Evolutionary conservation across 2,329 filamentous ascomycete genomes (phyloP), one percentile per base, ranked within the genome.

Genomic region (Aspergillus amoenus): DNA sequence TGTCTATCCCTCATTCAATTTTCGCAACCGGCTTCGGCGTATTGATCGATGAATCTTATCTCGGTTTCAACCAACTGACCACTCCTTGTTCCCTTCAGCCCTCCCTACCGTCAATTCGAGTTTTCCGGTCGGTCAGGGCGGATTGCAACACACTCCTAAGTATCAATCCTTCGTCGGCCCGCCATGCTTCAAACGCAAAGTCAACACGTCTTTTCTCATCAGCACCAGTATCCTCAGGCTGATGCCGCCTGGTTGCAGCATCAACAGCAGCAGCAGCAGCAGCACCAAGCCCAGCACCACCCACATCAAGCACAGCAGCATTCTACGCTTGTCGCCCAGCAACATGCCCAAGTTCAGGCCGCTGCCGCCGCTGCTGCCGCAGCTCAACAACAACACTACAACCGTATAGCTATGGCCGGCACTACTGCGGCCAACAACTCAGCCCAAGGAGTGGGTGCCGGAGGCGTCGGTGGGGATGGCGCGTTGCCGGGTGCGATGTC

Each of bases 381-480:
- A 5, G 72, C 76, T 32, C 76, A 81, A 61, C 76, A 79, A 58
- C 78, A 80, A 66, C 82, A 88, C 72, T 93, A 91, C 76, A 88
- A 84, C 72, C 88, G 90, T 63, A 84, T 95, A 66, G 84, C 88
- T 45, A 82, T 83, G 67, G 86, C 81, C 63, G 87, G 86, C 68
- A 86, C 84, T 65, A 81, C 79, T 54, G 81, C 79, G 56, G 61
- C 67, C 47, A 69, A 64, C 37, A 73, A 71, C 52, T 61, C 70
- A 17, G 59, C 64, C 48, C 73, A 75, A 61, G 64, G 73, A 49
- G 75, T 72, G 18, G 68, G 68, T 52, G 71, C 67, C 62, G 74
- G 81, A 41, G 76, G 68, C 81, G 88, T 66, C 77, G 76, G 57
- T 71, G 78, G 61, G 79, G 72, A 72, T 58, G 67, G 64, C 57